Evolutionary conservation across 495 filamentous ascomycete species (phyloP).

Genomic region (Penicillium pulvis): DNA sequence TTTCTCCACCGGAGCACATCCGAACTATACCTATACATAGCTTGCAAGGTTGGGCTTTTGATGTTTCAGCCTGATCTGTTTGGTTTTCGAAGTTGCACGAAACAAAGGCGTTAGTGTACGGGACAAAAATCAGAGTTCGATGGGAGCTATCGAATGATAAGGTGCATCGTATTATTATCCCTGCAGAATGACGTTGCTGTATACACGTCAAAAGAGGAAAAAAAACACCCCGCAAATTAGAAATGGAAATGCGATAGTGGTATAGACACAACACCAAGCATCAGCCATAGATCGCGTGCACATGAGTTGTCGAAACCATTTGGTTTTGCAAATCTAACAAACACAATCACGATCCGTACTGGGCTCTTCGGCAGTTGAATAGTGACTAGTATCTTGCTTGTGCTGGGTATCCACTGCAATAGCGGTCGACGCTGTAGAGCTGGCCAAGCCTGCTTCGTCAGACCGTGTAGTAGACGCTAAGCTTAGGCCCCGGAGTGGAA

Average conservation of each 20-base stretch:
- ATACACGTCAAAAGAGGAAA: slow-evolving; percentile 2
- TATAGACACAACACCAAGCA: background rate
- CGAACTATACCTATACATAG: slow-evolving; percentile 19
- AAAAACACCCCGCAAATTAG: background rate
- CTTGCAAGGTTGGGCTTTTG: background rate
- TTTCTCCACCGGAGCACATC: slow-evolving; percentile 10
- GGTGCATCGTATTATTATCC: background rate
- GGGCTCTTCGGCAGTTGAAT: slow-evolving; percentile 3
- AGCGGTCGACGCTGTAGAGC: slow-evolving; percentile 8
- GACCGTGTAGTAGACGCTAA: slow-evolving; percentile 26
- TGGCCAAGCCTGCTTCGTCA: slow-evolving; percentile 28
- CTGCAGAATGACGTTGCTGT: slow-evolving; percentile 11
- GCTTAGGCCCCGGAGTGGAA: slow-evolving; percentile 25
- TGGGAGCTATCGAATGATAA: background rate
- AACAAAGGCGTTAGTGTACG: background rate
- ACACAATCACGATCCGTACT: slow-evolving; percentile 5
- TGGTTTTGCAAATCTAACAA: background rate
- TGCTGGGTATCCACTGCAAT: slow-evolving; percentile 5
- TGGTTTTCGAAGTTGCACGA: background rate
- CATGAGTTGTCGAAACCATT: background rate
- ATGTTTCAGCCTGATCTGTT: slow-evolving; percentile 18
- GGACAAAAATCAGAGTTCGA: background rate
- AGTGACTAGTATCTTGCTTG: slow-evolving; percentile 2
- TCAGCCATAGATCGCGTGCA: background rate
- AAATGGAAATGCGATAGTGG: background rate